Evolutionary conservation across 176 grass and related monocot genomes (phyloP).

Genomic region (Zoysia japonica): DNA sequence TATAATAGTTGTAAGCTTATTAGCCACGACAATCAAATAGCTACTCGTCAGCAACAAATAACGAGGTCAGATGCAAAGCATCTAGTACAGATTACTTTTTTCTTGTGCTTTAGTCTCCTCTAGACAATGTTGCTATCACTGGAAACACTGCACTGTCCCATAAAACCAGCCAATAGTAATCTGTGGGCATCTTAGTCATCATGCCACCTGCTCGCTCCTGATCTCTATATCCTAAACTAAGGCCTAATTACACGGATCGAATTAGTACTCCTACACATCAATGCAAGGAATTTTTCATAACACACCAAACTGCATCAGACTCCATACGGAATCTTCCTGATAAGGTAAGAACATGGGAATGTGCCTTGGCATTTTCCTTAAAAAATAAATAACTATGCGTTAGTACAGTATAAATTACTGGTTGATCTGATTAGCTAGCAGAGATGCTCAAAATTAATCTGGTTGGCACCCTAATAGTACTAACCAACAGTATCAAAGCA

Average conservation of each 20-base stretch:
- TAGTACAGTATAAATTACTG: neutral
- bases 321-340: slow-evolving; percentile 26
- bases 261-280: slow-evolving; percentile 4
- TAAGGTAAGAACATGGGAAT: neutral
- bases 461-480: slow-evolving; percentile 2
- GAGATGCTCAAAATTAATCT: neutral
- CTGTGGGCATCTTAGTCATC: slow-evolving; percentile 51
- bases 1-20: neutral
- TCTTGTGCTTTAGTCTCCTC: slow-evolving; percentile 31
- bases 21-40: neutral
- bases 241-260: neutral
- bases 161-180: slow-evolving; percentile 57
- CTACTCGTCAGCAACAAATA: slow-evolving; percentile 23
- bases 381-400: neutral
- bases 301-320: slow-evolving; percentile 9
- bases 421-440: neutral
- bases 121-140: slow-evolving; percentile 42
- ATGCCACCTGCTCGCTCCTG: slow-evolving; percentile 42
- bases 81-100: slow-evolving; percentile 36
- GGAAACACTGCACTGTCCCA: slow-evolving; percentile 41
- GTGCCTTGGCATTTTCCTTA: neutral
- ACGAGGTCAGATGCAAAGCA: slow-evolving; percentile 42
- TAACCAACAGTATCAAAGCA: slow-evolving; percentile 11
- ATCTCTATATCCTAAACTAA: slow-evolving; percentile 31
- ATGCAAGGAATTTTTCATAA: slow-evolving; percentile 18